Evolutionary conservation across 371 early-diverging fungal genomes (phyloP).

Genomic region (Mortierella polycephala): DNA sequence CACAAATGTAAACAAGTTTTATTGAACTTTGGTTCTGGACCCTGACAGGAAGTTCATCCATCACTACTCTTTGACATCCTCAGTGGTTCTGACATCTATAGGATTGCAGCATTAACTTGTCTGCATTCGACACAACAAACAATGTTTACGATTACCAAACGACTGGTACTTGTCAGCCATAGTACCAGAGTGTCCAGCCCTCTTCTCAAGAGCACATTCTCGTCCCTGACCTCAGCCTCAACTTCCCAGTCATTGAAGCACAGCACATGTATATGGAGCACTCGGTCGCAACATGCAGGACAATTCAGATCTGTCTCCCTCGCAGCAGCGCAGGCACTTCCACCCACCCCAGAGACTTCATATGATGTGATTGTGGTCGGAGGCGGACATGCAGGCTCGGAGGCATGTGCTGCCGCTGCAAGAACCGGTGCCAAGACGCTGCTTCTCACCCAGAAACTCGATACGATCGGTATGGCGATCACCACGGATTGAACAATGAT

Average conservation of each 20-base stretch:
- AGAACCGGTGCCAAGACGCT: constrained; percentile 81
- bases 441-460: constrained; percentile 80
- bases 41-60: too few species aligned
- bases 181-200: background rate
- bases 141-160: constrained; percentile 9
- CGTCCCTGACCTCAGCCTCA: constrained; percentile 7
- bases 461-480: constrained; percentile 71
- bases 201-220: constrained; percentile 15
- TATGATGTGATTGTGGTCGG: constrained; percentile 86
- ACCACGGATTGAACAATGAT: background rate
- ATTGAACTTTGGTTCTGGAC: too few species aligned
- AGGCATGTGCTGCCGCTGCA: constrained; percentile 88
- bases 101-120: too few species aligned
- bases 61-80: too few species aligned
- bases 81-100: too few species aligned
- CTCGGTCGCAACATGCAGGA: constrained; percentile 1
- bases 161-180: constrained; percentile 16
- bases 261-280: constrained; percentile 9
- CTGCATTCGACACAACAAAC: too few species aligned
- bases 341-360: constrained; percentile 45
- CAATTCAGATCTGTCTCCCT: constrained; percentile 41
- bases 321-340: constrained; percentile 45
- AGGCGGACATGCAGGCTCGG: constrained; percentile 91
- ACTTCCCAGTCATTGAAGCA: constrained; percentile 3
- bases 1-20: too few species aligned